Conservation (phyloP, 257 asterid species). For the Solanum pinnatisectum region DNA sequence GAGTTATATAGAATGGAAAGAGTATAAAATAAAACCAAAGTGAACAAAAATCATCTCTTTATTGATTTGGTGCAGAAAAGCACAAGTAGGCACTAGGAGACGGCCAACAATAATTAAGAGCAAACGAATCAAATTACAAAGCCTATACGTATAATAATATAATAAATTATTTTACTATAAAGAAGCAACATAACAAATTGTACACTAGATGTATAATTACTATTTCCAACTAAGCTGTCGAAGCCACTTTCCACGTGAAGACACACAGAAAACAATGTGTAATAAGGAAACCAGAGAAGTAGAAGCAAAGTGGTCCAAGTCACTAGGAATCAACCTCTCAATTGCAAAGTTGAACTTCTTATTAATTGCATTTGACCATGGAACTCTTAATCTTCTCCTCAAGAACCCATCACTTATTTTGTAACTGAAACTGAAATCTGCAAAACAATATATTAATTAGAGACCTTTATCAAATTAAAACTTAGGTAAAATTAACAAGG, state of each 20-base stretch:
- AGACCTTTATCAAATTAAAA: neutral
- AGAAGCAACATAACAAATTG: neutral
- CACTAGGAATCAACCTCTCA: neutral
- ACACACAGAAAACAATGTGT: constrained; percentile 6
- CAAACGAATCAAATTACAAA: constrained; percentile 20
- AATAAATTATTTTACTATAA: neutral
- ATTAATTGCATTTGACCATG: constrained; percentile 7
- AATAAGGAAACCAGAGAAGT: constrained; percentile 10
- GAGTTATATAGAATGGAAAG: too few relatives aligned
- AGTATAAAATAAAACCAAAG: neutral
- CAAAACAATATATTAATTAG: neutral
- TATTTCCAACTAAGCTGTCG: constrained; percentile 2
- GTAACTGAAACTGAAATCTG: constrained; percentile 16
- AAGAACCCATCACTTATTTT: constrained; percentile 24
- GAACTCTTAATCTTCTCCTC: neutral
- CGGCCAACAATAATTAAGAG: constrained; percentile 13
- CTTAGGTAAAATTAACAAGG: neutral
- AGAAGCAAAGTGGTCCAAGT: constrained; percentile 27
- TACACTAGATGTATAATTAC: neutral
- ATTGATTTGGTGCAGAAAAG: neutral
- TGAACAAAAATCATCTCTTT: neutral
- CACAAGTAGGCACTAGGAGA: neutral
- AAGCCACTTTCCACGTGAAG: constrained; percentile 17
- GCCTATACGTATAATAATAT: neutral
- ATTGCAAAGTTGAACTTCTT: constrained; percentile 20